Base-by-base conservation (phyloP, 202 grass and related monocot genomes). In the Bolboschoenoplectus hybrid region DNA sequence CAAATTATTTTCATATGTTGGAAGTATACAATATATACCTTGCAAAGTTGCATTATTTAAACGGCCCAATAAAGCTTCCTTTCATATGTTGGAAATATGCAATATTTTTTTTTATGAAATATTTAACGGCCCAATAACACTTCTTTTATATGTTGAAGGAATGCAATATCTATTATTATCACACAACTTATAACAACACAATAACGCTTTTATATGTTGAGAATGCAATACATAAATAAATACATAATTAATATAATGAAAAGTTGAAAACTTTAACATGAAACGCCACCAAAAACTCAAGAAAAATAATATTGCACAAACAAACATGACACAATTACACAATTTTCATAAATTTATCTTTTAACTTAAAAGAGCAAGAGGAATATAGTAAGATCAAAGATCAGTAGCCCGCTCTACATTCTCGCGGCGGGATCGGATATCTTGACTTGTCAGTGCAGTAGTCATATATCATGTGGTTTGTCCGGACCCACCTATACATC, bases 391-490 rank as follows among this genome's bases (percentile, higher is more conserved):
- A 76, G 26, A 53, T 53, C 50, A 57, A 39, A 55, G 32, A 19
- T 71, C 68, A 72, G 14, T 78, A 78, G 74, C 87, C 81, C 14
- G 71, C 71, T n/a, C 55, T 17, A 80, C 93, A 95, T 83, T 95
- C 93, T 0, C 81, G 43, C 9, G 84, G 84, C 35, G 70, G 70
- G 0, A 5, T 4, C 32, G 62, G 68, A 75, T 86, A 89, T 79
- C 80, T 79, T 5, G 0, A 53, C 2, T 63, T 82, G 20, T 95
- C 87, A 2, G 14, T 41, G 16, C 93, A 95, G 35, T 92, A 95
- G 57, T 95, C 89, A 50, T 95, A 92, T n/a, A 63, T 85, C 67
- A 92, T 57, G 26, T 85, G 77, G 1, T 87, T 80, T 20, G 6
- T 46, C 82, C 36, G 76, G 26, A 91, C 87, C 43, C 16, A 34